These are phyloP conservation scores for Balansia obtecta DNA, from an alignment of 2,329 filamentous ascomycete genomes.

Conservation along the genomic window DNA sequence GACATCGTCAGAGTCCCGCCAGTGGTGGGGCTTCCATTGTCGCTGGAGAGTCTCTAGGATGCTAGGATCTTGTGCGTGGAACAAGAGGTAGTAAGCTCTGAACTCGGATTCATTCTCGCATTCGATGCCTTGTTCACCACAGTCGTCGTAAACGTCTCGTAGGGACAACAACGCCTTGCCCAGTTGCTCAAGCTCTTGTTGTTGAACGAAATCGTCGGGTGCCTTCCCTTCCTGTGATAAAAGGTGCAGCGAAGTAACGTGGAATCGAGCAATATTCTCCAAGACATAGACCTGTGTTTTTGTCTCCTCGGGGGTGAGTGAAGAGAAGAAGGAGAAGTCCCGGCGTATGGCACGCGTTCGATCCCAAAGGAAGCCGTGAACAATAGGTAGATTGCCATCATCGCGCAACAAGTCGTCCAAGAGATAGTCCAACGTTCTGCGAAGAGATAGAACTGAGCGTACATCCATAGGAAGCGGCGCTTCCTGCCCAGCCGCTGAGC, in stretches of 20 bases:
- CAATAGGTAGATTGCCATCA: conserved; percentile 39
- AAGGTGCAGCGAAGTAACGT: conserved; percentile 52
- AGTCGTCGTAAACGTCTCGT: conserved; percentile 54
- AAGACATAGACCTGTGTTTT: conserved; percentile 48
- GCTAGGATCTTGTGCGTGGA: conserved; percentile 46
- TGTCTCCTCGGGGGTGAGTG: conserved; percentile 43
- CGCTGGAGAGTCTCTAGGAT: conserved; percentile 40
- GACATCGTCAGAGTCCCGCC: conserved; percentile 43
- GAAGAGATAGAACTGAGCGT: conserved; percentile 44
- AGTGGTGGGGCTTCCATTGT: conserved; percentile 43
- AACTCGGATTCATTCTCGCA: conserved; percentile 56
- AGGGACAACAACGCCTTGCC: conserved; percentile 53
- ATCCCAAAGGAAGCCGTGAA: conserved; percentile 57
- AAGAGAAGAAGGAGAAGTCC: conserved; percentile 56
- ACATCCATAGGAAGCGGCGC: conserved; percentile 57
- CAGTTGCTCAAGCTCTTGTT: conserved; percentile 56
- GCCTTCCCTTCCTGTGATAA: conserved; percentile 44
- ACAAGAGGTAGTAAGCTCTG: conserved; percentile 50
- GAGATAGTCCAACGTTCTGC: conserved; percentile 50
- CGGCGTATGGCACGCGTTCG: conserved; percentile 54
- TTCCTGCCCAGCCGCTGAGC: conserved; percentile 56
- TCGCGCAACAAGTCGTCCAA: conserved; percentile 44
- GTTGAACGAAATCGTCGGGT: conserved; percentile 49
- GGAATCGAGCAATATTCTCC: conserved; percentile 54
- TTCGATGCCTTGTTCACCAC: conserved; percentile 40